Percentiles rank a stretch among this genome's conserved stretches.
Evolutionary conservation across 2,329 filamentous ascomycete genomes (phyloP).

Genomic region (Venturiaceae sp.): DNA sequence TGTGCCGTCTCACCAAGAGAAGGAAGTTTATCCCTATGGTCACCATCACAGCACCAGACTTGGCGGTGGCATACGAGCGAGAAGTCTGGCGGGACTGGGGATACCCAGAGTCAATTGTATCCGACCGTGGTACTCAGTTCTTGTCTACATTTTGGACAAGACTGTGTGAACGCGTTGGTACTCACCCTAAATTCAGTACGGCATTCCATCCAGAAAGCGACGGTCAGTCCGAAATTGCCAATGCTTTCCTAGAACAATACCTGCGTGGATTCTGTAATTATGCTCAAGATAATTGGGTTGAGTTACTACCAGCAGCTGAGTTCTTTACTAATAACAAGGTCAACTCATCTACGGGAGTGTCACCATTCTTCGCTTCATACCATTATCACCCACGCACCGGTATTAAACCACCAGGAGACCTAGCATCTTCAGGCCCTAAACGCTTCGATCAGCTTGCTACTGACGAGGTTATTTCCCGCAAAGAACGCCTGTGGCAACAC

Average conservation of each 20-base stretch:
- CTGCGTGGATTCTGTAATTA: not conserved
- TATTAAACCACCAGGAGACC: not conserved
- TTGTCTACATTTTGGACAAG: not conserved
- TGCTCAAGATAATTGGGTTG: not conserved
- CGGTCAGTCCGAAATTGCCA: not conserved
- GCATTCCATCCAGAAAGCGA: not conserved
- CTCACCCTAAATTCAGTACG: not conserved
- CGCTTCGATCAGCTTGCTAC: not conserved
- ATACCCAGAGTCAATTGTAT: not conserved
- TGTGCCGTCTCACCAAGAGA: not conserved
- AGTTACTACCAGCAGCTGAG: not conserved
- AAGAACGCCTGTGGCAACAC: not conserved
- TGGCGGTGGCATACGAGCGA: not conserved
- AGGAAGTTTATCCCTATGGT: not conserved
- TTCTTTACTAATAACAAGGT: not conserved
- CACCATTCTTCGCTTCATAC: not conserved
- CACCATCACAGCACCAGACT: not conserved
- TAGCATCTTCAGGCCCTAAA: not conserved
- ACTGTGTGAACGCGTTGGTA: not conserved
- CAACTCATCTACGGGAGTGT: not conserved
- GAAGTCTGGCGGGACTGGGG: not conserved
- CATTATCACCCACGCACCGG: not conserved
- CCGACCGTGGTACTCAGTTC: not conserved
- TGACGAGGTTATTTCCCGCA: not conserved
- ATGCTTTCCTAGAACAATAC: not conserved